Conservation (phyloP, 2,329 filamentous ascomycete species). For the Cryphonectria carpinicola region DNA sequence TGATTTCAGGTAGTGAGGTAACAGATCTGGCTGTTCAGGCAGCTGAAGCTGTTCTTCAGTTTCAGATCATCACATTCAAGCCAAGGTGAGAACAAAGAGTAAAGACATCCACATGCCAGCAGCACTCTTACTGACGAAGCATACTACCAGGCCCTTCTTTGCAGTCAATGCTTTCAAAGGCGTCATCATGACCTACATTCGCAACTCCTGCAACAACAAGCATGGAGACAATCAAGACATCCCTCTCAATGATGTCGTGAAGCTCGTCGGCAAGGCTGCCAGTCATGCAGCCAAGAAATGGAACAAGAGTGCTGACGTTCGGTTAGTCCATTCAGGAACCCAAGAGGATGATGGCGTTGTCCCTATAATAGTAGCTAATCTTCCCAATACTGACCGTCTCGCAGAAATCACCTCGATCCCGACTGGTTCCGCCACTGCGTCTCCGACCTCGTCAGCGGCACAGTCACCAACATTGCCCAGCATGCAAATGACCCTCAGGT, state of each 20-base stretch:
- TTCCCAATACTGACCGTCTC: background rate
- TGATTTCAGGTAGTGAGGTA: slow-evolving; percentile 7
- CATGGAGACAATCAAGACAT: slow-evolving; percentile 4
- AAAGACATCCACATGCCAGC: too few relatives aligned
- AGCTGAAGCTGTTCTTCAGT: slow-evolving; percentile 18
- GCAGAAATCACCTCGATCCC: slow-evolving; percentile 14
- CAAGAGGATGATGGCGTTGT: background rate
- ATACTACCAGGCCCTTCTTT: background rate
- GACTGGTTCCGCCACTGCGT: slow-evolving; percentile 21
- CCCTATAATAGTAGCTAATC: background rate
- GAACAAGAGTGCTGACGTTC: slow-evolving; percentile 13
- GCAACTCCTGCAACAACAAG: background rate
- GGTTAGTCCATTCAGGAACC: background rate
- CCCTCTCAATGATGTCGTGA: slow-evolving; percentile 1
- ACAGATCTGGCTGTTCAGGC: slow-evolving; percentile 15
- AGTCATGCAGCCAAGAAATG: slow-evolving; percentile 4
- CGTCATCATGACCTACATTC: background rate
- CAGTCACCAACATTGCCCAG: slow-evolving; percentile 6
- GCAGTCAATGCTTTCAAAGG: slow-evolving; percentile 5
- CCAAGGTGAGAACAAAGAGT: background rate
- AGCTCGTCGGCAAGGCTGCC: background rate
- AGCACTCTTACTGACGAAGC: background rate
- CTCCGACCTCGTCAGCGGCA: slow-evolving; percentile 16
- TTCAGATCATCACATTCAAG: background rate
- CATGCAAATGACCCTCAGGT: background rate